Conservation (phyloP, 805 yeast species). For the Candida sanyiensis region DNA sequence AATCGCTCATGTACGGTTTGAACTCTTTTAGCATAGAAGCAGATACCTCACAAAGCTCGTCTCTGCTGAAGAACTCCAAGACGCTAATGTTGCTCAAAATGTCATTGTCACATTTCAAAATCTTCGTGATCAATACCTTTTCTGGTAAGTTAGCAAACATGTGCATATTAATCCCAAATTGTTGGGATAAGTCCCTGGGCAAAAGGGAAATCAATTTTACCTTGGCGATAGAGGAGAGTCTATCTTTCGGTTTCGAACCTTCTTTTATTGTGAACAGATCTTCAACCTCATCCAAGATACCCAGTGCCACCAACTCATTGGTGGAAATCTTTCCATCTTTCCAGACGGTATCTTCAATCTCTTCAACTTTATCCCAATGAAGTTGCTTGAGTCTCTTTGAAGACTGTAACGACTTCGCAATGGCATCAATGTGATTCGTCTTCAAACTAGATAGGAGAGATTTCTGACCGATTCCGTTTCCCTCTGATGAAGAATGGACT, state of each 20-base stretch:
- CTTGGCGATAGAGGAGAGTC: slow-evolving; percentile 36
- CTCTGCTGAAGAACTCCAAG: slow-evolving; percentile 64
- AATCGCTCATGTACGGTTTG: slow-evolving; percentile 59
- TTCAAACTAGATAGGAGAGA: not conserved
- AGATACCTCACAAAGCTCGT: slow-evolving; percentile 56
- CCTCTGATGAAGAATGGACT: slow-evolving; percentile 15
- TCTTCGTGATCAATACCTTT: slow-evolving; percentile 47
- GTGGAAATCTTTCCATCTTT: slow-evolving; percentile 38
- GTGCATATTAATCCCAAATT: slow-evolving; percentile 74
- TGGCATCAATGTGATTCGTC: slow-evolving; percentile 10
- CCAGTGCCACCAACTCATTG: slow-evolving; percentile 46
- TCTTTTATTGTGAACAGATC: slow-evolving; percentile 49
- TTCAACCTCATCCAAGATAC: slow-evolving; percentile 63
- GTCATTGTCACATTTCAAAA: slow-evolving; percentile 54
- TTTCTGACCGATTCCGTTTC: not conserved
- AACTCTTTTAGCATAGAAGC: slow-evolving; percentile 49
- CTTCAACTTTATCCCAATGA: slow-evolving; percentile 75
- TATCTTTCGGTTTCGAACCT: slow-evolving; percentile 19
- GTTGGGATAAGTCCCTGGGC: slow-evolving; percentile 70
- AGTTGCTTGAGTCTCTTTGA: slow-evolving; percentile 64
- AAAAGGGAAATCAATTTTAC: slow-evolving; percentile 48
- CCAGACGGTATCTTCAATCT: slow-evolving; percentile 62
- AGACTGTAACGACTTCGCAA: slow-evolving; percentile 27
- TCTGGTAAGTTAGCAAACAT: slow-evolving; percentile 49
- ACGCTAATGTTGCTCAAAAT: slow-evolving; percentile 50